Evolutionary conservation across 1,139 yeast genomes (phyloP), one percentile per base, ranked within the genome.

Genomic region (Taphrina wiesneri): DNA sequence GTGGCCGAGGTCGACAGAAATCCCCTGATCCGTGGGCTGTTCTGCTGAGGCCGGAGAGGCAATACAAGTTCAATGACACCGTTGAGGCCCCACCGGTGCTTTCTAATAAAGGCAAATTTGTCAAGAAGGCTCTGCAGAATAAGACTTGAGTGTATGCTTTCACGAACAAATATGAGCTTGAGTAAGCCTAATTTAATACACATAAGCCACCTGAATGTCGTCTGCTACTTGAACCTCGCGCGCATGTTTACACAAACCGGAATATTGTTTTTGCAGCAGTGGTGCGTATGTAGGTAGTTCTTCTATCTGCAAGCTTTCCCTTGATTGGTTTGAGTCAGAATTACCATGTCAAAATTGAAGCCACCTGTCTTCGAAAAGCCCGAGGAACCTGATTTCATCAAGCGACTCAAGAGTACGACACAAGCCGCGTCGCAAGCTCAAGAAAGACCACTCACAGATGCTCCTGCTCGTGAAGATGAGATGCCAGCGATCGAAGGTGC

Each of bases 1-100:
- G 47, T 30, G 46, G 36, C 0, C 49, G 64, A 15, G 56, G 56
- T 13, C 56, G 64, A 9, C 57, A 52, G 25, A 53, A 52, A 17
- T 60, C 64, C 9, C 64, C 64, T 4, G 64, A 60, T 41, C 64
- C 64, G 5, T 60, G 64, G 64, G 64, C 64, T 5, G 64, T 60
- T 43, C 47, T 60, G 57, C 23, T 60, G 51, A 51, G 52, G 21
- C 64, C 64, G 2, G 64, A 60, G 34, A 41, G 57, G 15, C 64
- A 60, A 45, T 60, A 60, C 57, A 60, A 60, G 32, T 60, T 60
- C 32, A 60, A 60, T 23, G 64, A 60, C 39, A 51, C 57, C n/a
- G 64, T 60, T 2, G 52, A 49, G 15, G 64, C 64, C 15, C 64
- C 64, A 11, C 64, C 64, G 4, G 32, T 60, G 7, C 41, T 60